Base-by-base conservation (phyloP, 345 rosid genomes). In the Heritiera littoralis region DNA sequence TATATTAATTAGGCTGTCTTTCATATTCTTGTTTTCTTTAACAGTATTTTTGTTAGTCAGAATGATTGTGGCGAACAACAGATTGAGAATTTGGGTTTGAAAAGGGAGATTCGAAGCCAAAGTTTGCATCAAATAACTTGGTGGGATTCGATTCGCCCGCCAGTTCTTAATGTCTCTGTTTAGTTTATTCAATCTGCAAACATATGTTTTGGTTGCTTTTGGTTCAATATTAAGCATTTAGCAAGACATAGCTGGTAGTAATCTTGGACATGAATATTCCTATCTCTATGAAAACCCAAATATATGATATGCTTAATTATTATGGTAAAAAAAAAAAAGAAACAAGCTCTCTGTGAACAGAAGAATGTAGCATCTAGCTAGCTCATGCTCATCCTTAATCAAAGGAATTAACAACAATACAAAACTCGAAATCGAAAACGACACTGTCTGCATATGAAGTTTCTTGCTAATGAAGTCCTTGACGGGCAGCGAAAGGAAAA, bases 141-240 rank as follows among this genome's bases (percentile, higher is more conserved):
- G 85, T 79, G 80, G 80, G 78, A 60, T 79, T 79, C 78, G 78
- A 60, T 79, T 79, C 78, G 41, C 78, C 80, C 84, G 75, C 60
- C 73, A 82, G 20, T 56, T 66, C 65, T 63, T 9, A 9, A 12
- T 12, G 12, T 28, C 58, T 70, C 40, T 70, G 56, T 13, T 35
- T 48, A 23, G 43, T 66, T 45, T 79, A 30, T 51, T 61, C 70
- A 72, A 10, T 61, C 5, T 20, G 58, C 28, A 40, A 1, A 64
- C 15, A 32, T 11, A n/a, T 15, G 18, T 75, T 71, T 77, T 66
- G 40, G 83, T 59, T 66, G 78, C 78, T 80, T 72, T 48, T 13
- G 18, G 73, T 59, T 51, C 78, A 72, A 76, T 79, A 5, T 28
- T 70, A 64, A 35, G 66, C 35, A 80, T 43, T 69, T 46, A 28